Percentiles rank a stretch among this genome's conserved stretches.
These are phyloP conservation scores for Juglanconis oblonga DNA, from an alignment of 2,329 filamentous ascomycete species.

Conservation along the genomic window DNA sequence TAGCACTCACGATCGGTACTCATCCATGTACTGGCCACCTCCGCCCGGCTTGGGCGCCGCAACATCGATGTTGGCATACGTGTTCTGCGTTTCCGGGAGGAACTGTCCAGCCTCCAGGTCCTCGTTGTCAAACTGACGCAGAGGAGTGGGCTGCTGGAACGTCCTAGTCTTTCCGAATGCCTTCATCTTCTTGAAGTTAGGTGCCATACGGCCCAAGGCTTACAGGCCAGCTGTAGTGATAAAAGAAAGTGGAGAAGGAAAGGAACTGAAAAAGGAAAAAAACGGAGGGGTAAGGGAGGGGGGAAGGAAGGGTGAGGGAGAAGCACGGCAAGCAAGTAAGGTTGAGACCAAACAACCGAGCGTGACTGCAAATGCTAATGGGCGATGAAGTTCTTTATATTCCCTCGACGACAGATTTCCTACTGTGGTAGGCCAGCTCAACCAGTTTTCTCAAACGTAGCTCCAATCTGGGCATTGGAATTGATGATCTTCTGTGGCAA, in stretches of 20 bases:
- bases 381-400: slow-evolving; percentile 15
- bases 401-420: slow-evolving; percentile 8
- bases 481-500: slow-evolving; percentile 10
- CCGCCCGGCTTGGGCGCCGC: slow-evolving; percentile 22
- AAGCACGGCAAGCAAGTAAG: slow-evolving; percentile 18
- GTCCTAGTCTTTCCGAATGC: slow-evolving; percentile 25
- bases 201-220: slow-evolving; percentile 27
- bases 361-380: neutral
- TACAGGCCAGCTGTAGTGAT: slow-evolving; percentile 30
- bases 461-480: slow-evolving; percentile 6
- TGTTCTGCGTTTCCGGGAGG: slow-evolving; percentile 26
- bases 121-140: slow-evolving; percentile 23
- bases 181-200: slow-evolving; percentile 30
- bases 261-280: slow-evolving; percentile 14
- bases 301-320: slow-evolving; percentile 18
- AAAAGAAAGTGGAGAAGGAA: slow-evolving; percentile 11
- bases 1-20: slow-evolving; percentile 30
- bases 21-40: slow-evolving; percentile 31
- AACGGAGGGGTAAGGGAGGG: slow-evolving; percentile 8
- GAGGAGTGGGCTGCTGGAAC: slow-evolving; percentile 21
- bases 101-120: slow-evolving; percentile 31
- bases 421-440: neutral
- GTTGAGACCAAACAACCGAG: neutral
- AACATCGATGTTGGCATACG: slow-evolving; percentile 20
- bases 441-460: slow-evolving; percentile 15